phyloP scores from a whole-genome alignment of 2,329 filamentous ascomycete genomes.

The Chaetomiaceae sp. region DNA sequence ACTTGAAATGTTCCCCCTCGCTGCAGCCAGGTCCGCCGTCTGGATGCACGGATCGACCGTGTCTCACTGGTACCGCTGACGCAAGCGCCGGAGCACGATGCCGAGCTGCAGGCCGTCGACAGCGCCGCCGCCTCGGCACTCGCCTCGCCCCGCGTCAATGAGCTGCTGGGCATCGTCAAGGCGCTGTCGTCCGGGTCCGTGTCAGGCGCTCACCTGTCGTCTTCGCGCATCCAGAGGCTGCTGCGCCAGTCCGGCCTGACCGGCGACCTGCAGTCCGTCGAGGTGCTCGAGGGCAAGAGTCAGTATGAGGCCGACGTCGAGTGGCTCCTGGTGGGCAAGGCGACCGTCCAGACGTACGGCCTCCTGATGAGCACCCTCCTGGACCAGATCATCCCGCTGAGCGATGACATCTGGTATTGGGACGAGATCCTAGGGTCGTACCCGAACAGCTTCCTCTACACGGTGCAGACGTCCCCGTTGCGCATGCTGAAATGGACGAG shows the following conservation, averaged over 20 bases:
- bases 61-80: constrained; percentile 44
- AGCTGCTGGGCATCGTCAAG: constrained; percentile 64
- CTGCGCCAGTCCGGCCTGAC: constrained; percentile 59
- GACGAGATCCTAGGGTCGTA: constrained; percentile 79
- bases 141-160: constrained; percentile 50
- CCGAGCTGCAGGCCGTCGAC: constrained; percentile 25
- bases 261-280: constrained; percentile 22
- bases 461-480: constrained; percentile 76
- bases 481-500: constrained; percentile 67
- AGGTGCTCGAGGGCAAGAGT: constrained; percentile 32
- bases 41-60: constrained; percentile 62
- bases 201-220: constrained; percentile 56
- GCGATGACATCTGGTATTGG: constrained; percentile 93
- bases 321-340: constrained; percentile 88
- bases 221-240: constrained; percentile 55
- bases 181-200: constrained; percentile 65
- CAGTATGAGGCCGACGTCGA: constrained; percentile 73
- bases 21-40: constrained; percentile 55
- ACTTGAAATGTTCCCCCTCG: not conserved
- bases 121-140: constrained; percentile 36
- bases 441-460: constrained; percentile 74
- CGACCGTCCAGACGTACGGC: constrained; percentile 85
- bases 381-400: constrained; percentile 76
- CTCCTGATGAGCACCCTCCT: constrained; percentile 70
- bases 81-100: constrained; percentile 39